These are phyloP conservation scores for Arxiozyma slooffiae DNA, from an alignment of 1,139 yeast species.

Conservation along the genomic window DNA sequence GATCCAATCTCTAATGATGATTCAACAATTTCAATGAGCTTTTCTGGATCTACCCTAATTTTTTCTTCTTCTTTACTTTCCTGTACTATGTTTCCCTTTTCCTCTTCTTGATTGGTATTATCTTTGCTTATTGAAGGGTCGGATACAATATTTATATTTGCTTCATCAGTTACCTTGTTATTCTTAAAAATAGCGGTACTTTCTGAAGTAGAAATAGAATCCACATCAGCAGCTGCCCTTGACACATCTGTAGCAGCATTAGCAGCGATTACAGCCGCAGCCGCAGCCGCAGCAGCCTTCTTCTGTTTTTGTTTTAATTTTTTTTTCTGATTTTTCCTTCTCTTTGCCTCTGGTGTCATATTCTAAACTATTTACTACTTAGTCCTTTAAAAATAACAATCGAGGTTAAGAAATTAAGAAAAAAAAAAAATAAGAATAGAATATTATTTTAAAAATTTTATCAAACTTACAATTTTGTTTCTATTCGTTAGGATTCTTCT, in stretches of 20 bases:
- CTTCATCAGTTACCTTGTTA: neutral
- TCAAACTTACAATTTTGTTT: neutral
- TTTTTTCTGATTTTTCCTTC: slow-evolving; percentile 29
- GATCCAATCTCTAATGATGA: neutral
- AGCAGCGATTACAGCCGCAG: neutral
- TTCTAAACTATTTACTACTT: neutral
- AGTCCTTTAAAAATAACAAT: neutral
- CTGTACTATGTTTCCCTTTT: neutral
- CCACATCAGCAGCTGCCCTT: neutral
- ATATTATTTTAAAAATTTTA: too few species aligned
- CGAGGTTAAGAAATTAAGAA: neutral
- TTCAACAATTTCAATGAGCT: neutral
- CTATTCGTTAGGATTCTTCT: too few species aligned
- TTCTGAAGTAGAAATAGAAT: neutral
- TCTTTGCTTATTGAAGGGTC: neutral
- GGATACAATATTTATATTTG: too few species aligned
- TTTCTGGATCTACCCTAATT: neutral
- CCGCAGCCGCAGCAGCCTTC: slow-evolving; percentile 12
- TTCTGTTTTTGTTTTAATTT: slow-evolving; percentile 27
- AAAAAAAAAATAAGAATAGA: too few species aligned
- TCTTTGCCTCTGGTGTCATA: slow-evolving; percentile 28
- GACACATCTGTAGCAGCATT: neutral
- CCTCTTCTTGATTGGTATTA: neutral
- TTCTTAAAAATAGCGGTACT: neutral
- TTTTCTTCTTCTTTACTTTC: neutral